These are phyloP conservation scores for Cordyceps tenuipes DNA, from an alignment of 2,329 filamentous ascomycete species.

Conservation along the genomic window DNA sequence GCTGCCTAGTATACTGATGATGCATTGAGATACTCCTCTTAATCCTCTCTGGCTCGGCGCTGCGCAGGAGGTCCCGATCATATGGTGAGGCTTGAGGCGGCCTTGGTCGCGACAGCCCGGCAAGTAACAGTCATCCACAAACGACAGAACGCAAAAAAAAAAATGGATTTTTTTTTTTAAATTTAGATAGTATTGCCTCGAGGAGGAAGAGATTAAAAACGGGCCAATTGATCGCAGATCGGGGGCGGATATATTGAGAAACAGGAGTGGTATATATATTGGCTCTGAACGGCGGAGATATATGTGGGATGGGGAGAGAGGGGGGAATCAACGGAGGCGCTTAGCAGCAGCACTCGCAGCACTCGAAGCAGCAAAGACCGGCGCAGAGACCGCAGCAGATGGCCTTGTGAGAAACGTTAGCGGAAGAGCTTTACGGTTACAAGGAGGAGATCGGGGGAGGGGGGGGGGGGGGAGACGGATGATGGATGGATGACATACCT, in stretches of 20 bases:
- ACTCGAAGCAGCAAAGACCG: conserved; percentile 33
- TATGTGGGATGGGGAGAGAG: neutral
- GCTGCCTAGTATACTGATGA: neutral
- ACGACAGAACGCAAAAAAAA: too few relatives aligned
- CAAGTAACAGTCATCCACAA: too few relatives aligned
- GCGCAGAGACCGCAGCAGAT: conserved; percentile 33
- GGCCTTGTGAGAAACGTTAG: conserved; percentile 20
- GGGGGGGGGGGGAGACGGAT: neutral
- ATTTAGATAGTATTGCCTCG: neutral
- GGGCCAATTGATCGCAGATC: neutral
- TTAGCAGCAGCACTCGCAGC: conserved; percentile 22
- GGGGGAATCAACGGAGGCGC: neutral
- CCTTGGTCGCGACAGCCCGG: neutral
- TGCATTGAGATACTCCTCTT: neutral
- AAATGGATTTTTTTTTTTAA: too few relatives aligned
- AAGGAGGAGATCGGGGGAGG: too few relatives aligned
- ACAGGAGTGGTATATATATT: neutral
- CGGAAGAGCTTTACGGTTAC: neutral
- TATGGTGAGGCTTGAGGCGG: neutral
- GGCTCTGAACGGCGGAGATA: neutral
- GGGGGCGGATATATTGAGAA: neutral
- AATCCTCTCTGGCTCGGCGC: neutral
- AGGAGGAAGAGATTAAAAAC: neutral
- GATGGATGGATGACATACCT: conserved; percentile 17
- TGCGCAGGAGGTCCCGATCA: neutral